Base-by-base conservation (phyloP, 805 yeast species). In the Candida fluviatilis region DNA sequence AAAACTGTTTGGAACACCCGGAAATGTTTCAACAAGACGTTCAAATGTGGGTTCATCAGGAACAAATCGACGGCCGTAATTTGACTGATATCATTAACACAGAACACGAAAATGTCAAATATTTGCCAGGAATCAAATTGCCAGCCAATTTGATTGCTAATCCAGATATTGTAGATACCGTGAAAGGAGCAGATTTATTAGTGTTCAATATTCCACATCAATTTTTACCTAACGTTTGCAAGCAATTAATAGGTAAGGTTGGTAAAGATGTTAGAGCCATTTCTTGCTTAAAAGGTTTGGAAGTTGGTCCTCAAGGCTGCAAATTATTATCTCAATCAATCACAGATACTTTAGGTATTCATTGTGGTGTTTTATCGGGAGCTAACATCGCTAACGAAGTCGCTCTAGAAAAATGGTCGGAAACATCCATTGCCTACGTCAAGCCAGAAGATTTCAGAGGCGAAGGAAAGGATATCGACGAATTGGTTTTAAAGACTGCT, bases 301-400 rank as follows among this genome's bases (percentile, higher is more conserved):
- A 90, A 58, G 95, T 93, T 37, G 79, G 80, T 36, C 79, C 84
- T 40, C 72, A 82, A 42, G 96, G 96, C 35, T 89, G 95, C 57
- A 82, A 84, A 58, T 71, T 93, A 54, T 73, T 91, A 48, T 82
- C 95, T 25, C 80, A 82, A 40, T 82, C 78, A 52, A 84, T 93
- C 57, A 76, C 86, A 38, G 85, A 87, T 52, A 75, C 79, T 51
- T 75, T 93, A 49, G 91, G 90, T 24, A 78, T 93, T 44, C 78
- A 84, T 62, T 90, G 98, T 71, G 99, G 99, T 66, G 98, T 95
- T 15, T 75, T 93, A 38, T 84, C 95, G 1, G 99, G 99, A 46
- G 99, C 99, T 39, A 93, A 93, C 70, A 75, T 93, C 53, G 99
- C 99, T 31, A 88, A 95, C 34, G 99, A 93, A 65, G 96, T 93